phyloP scores from a whole-genome alignment of 352 stramenopile species.

The Phytophthora aleatoria region DNA sequence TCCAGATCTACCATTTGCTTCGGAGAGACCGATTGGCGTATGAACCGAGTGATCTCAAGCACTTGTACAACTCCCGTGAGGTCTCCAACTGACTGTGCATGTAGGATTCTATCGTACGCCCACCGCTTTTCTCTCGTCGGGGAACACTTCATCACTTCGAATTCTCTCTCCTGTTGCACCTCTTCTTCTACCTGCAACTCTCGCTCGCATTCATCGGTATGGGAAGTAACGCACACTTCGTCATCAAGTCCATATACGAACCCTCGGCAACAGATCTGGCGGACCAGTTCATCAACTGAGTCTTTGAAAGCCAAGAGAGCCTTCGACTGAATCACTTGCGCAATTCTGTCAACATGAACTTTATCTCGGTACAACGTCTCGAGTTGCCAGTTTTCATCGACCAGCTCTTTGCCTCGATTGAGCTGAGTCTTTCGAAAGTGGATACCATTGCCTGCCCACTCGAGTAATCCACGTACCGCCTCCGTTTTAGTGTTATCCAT shows the following conservation, averaged over 20 bases:
- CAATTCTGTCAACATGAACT: conserved; percentile 35
- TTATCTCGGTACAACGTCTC: conserved; percentile 42
- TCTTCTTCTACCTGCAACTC: conserved; percentile 65
- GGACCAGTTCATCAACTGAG: conserved; percentile 33
- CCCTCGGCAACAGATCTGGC: conserved; percentile 24
- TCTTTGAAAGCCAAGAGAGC: conserved; percentile 3
- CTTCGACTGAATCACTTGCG: conserved; percentile 39
- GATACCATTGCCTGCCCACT: conserved; percentile 83
- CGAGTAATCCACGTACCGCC: conserved; percentile 60
- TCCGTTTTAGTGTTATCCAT: conserved; percentile 85
- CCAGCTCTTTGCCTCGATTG: conserved; percentile 28
- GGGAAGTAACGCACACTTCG: conserved; percentile 42
- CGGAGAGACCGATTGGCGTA: conserved; percentile 13
- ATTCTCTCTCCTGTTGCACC: conserved; percentile 39
- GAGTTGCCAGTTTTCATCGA: conserved; percentile 58
- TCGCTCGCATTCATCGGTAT: conserved; percentile 59
- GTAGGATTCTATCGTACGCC: conserved; percentile 22
- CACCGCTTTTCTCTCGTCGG: conserved; percentile 27
- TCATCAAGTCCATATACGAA: conserved; percentile 45
- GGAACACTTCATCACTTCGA: conserved; percentile 4
- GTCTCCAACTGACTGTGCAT: conserved; percentile 16
- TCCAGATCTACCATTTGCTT: conserved; percentile 24
- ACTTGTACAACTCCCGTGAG: conserved; percentile 12
- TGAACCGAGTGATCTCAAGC: conserved; percentile 1
- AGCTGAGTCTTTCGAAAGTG: conserved; percentile 55